A percentile compares a stretch with the other conserved stretches of the same genome.
Evolutionary conservation across 75 land plant genomes (phyloP).

Genomic region (Selaginella tamariscina): DNA sequence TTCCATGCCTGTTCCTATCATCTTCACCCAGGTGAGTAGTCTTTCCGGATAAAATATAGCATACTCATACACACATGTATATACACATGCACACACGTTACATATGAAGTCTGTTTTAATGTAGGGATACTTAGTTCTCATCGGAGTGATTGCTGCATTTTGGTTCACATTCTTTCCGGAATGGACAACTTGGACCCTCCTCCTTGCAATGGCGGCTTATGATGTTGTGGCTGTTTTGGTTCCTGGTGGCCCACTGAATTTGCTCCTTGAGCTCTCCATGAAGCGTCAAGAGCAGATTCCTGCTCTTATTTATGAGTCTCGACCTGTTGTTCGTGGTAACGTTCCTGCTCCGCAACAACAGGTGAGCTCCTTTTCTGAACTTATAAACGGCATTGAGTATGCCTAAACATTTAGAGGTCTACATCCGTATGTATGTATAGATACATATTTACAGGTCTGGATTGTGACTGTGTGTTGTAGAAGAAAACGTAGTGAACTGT

Average conservation of each 20-base stretch:
- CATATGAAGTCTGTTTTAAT: constrained; percentile 33
- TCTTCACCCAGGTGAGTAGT: too few species aligned
- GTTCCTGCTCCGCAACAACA: not conserved
- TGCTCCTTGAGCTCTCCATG: constrained; percentile 87
- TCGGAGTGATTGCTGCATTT: constrained; percentile 81
- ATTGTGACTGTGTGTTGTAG: not conserved
- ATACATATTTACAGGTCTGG: not conserved
- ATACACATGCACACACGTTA: too few species aligned
- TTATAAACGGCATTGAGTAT: too few species aligned
- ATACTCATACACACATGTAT: too few species aligned
- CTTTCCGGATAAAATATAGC: too few species aligned
- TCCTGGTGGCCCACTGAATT: constrained; percentile 85
- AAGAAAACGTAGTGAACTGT: not conserved
- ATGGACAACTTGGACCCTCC: constrained; percentile 93
- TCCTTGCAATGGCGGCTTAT: constrained; percentile 84
- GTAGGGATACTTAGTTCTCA: constrained; percentile 64
- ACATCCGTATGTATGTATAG: not conserved
- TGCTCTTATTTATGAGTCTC: constrained; percentile 85
- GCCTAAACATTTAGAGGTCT: too few species aligned
- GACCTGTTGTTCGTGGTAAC: constrained; percentile 34
- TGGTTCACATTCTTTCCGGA: constrained; percentile 94
- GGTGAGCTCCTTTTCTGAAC: not conserved
- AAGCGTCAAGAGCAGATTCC: constrained; percentile 87
- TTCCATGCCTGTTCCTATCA: too few species aligned
- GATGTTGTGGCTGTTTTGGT: constrained; percentile 86